Conservation (phyloP, 2,329 filamentous ascomycete species). For the Aureobasidium mangrovei region DNA sequence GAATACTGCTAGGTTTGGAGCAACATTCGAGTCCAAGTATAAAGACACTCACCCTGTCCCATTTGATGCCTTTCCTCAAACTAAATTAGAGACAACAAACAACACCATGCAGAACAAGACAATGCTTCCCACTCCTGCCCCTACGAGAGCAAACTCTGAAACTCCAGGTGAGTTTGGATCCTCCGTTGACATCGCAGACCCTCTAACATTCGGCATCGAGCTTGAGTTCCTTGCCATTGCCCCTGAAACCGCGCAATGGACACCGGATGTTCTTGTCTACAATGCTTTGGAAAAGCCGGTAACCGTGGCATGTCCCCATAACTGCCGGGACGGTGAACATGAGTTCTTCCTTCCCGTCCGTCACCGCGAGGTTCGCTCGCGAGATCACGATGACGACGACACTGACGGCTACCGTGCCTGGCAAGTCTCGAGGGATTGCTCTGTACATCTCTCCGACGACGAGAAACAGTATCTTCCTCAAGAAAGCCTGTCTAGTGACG, state of each 20-base stretch:
- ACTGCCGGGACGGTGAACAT: neutral
- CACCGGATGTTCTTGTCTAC: neutral
- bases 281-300: neutral
- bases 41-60: neutral
- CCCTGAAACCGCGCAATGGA: neutral
- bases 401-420: neutral
- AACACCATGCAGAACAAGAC: neutral
- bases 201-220: neutral
- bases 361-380: neutral
- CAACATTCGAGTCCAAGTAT: too few species aligned
- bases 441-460: neutral
- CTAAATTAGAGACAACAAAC: neutral
- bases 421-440: neutral
- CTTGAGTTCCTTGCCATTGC: constrained; percentile 1
- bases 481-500: neutral
- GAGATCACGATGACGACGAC: neutral
- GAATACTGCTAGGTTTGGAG: too few species aligned
- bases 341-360: neutral
- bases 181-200: neutral
- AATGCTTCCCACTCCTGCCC: neutral
- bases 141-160: neutral
- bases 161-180: neutral
- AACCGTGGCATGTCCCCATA: neutral
- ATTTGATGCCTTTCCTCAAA: neutral
- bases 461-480: neutral